Percentiles rank a stretch among this genome's conserved stretches.
Evolutionary conservation across 2,329 filamentous ascomycete species (phyloP).

Genomic region (Penicillium sp.): DNA sequence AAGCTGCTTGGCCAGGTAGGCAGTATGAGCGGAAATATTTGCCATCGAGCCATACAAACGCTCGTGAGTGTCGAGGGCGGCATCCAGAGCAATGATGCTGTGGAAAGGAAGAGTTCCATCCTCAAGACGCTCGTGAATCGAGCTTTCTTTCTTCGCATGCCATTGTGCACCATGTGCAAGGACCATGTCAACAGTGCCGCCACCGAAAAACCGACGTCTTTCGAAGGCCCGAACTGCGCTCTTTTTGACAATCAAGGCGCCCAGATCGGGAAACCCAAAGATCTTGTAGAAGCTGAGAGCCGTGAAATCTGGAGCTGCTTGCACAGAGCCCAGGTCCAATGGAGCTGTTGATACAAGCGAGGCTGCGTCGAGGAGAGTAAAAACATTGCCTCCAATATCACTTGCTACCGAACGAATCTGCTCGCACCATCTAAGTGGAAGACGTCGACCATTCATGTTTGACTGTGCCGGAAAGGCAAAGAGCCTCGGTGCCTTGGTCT

Average conservation of each 20-base stretch:
- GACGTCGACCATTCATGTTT: constrained; percentile 78
- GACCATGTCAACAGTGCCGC: constrained; percentile 90
- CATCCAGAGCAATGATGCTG: constrained; percentile 75
- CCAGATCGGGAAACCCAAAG: constrained; percentile 93
- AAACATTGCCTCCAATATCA: constrained; percentile 40
- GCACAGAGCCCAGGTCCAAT: constrained; percentile 61
- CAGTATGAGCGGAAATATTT: constrained; percentile 65
- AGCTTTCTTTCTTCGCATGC: constrained; percentile 69
- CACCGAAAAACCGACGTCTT: constrained; percentile 77
- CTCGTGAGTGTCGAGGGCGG: constrained; percentile 65
- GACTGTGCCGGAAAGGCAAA: constrained; percentile 90
- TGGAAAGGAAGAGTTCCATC: constrained; percentile 90
- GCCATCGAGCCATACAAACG: constrained; percentile 67
- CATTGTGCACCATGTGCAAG: constrained; percentile 70
- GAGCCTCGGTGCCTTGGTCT: constrained; percentile 35
- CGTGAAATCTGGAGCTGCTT: constrained; percentile 71
- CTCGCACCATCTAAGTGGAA: constrained; percentile 65
- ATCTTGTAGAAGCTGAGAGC: constrained; percentile 92
- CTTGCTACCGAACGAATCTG: constrained; percentile 39
- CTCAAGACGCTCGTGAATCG: constrained; percentile 75
- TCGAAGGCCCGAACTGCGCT: constrained; percentile 60
- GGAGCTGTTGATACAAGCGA: constrained; percentile 71
- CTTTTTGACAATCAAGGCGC: constrained; percentile 75
- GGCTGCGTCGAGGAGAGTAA: constrained; percentile 78
- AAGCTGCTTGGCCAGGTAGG: constrained; percentile 57